These are phyloP conservation scores for Penicillium rolfsii DNA, from an alignment of 2,329 filamentous ascomycete genomes.

Conservation along the genomic window DNA sequence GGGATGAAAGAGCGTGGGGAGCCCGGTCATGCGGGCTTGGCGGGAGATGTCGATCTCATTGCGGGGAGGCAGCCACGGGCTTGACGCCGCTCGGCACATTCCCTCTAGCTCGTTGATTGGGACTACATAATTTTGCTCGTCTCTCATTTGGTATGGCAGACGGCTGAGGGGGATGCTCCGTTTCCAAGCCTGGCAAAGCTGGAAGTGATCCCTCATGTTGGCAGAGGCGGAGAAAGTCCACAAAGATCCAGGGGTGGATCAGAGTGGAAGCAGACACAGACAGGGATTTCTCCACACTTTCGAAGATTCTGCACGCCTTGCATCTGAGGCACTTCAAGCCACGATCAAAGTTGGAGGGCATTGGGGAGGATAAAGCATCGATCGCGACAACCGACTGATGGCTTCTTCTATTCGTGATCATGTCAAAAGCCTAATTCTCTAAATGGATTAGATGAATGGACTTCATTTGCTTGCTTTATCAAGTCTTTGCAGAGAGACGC, in stretches of 20 bases:
- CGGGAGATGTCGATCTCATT: slow-evolving; percentile 6
- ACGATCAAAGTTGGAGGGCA: not conserved
- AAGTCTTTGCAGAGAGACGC: not conserved
- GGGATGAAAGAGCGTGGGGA: slow-evolving; percentile 13
- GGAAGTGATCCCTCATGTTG: not conserved
- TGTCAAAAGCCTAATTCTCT: not conserved
- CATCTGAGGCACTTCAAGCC: not conserved
- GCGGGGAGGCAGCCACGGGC: slow-evolving; percentile 5
- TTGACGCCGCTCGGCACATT: not conserved
- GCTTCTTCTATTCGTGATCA: not conserved
- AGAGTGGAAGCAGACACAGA: not conserved
- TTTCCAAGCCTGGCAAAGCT: not conserved
- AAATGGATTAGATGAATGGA: not conserved
- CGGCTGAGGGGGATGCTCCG: not conserved
- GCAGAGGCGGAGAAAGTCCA: not conserved
- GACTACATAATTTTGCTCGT: not conserved
- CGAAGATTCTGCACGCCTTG: not conserved
- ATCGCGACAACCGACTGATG: not conserved
- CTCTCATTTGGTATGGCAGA: not conserved
- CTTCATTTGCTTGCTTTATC: not conserved
- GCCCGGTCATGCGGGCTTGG: slow-evolving; percentile 9
- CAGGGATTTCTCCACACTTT: not conserved
- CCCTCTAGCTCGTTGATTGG: not conserved
- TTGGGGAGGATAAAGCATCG: not conserved
- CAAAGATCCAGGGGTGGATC: not conserved